Base-by-base conservation (phyloP, 805 yeast species). In the Candida saitoana region DNA sequence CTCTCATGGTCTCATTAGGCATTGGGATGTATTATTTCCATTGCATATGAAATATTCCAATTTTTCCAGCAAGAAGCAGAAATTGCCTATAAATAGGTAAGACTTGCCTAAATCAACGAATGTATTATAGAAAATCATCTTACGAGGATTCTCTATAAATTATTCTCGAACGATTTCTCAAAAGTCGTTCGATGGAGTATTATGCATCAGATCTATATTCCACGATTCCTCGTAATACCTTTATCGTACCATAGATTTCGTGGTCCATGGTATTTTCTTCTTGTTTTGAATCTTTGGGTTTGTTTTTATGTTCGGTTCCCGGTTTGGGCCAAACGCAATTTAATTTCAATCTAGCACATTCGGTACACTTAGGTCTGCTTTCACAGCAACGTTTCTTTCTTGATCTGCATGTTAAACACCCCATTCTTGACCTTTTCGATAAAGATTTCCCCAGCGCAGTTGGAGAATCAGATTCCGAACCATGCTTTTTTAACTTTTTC, bases 301-400 rank as follows among this genome's bases (percentile, higher is more conserved):
- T 73, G 47, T 76, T 76, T 55, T 74, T 76, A 51, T 78, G 77
- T 56, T 79, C 85, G 9, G 74, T 69, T 5, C 90, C 91, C 0
- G 89, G 87, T 14, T 58, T 60, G 15, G 95, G 93, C 85, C 91
- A 86, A 18, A 71, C 66, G 55, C 95, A 86, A 40, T 69, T 74
- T 38, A 85, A 65, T 9, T 79, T 69, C 18, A 86, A 67, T 40
- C 93, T 63, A n/a, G 60, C 48, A 59, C 95, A 86, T 51, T 85
- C 89, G 1, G 67, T 56, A 53, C 95, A 86, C 18, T 58, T 59
- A 3, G 95, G 95, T 41, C 72, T 72, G 1, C 71, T 65, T 55
- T 86, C 93, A 54, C 87, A 84, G 49, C 95, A 86, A 42, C 89
- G 71, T 56, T 84, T 86, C 68, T 86, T 86, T 18, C 95, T 63